A percentile compares a stretch with the other conserved stretches of the same genome.
These are phyloP conservation scores for Oryza glumipatula DNA, from an alignment of 176 grass and related monocot genomes.

Conservation along the genomic window DNA sequence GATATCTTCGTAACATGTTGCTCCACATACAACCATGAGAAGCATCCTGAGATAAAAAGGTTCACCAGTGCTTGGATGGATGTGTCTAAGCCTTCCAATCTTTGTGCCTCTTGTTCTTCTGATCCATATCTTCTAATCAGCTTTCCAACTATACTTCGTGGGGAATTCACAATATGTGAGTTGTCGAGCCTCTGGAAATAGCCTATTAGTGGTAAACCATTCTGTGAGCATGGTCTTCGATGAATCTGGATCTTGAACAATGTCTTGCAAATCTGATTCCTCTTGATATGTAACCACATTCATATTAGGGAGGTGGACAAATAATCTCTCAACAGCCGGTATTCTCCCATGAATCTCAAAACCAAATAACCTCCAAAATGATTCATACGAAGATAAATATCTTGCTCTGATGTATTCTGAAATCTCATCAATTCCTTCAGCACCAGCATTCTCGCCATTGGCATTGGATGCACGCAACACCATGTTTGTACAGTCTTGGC, in stretches of 20 bases:
- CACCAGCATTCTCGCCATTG: neutral
- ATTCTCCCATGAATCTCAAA: neutral
- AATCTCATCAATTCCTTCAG: neutral
- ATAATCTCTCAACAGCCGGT: neutral
- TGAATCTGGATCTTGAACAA: accelerated
- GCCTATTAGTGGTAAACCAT: neutral
- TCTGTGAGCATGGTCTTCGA: neutral
- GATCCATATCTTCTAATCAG: neutral
- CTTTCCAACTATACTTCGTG: neutral
- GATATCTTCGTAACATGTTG: neutral
- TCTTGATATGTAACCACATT: neutral
- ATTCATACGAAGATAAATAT: neutral
- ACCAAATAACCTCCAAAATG: neutral
- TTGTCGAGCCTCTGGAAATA: accelerated
- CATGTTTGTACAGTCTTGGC: neutral
- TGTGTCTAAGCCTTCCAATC: neutral
- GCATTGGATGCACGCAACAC: too few species aligned
- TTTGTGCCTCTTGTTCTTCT: too few species aligned
- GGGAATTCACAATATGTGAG: constrained; percentile 4
- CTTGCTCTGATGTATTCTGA: neutral
- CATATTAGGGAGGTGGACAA: neutral
- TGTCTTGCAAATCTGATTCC: accelerated
- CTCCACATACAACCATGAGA: neutral
- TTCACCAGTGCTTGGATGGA: neutral
- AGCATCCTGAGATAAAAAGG: neutral